Percentiles rank a stretch among this genome's conserved stretches.
Evolutionary conservation across 352 stramenopile species (phyloP).

Genomic region (Pelagophyceae sp.): DNA sequence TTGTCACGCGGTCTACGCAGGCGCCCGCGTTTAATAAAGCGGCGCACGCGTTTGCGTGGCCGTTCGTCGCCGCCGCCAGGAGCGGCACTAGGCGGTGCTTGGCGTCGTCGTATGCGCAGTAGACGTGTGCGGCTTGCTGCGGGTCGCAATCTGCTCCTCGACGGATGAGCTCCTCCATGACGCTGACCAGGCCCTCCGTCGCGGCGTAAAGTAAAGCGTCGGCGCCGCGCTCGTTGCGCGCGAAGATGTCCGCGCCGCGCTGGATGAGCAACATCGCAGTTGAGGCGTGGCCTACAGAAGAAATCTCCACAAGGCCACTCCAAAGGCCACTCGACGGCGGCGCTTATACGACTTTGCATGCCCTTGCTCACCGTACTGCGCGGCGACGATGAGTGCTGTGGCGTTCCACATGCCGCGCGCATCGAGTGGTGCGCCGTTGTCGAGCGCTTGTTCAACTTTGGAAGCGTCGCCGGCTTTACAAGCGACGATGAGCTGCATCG

Average conservation of each 20-base stretch:
- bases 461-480: neutral
- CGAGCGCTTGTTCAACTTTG: neutral
- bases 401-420: conserved; percentile 25
- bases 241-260: conserved; percentile 15
- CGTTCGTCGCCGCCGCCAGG: conserved; percentile 14
- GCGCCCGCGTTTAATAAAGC: neutral
- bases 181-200: neutral
- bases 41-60: neutral
- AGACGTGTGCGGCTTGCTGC: neutral
- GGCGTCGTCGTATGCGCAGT: conserved; percentile 14
- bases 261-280: conserved; percentile 14
- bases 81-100: conserved; percentile 14
- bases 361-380: no score
- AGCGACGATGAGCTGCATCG: neutral
- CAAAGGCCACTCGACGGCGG: no score
- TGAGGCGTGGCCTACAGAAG: neutral
- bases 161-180: neutral
- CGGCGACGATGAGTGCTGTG: conserved; percentile 25
- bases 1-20: neutral
- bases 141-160: neutral
- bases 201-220: conserved; percentile 13
- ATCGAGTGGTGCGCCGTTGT: neutral
- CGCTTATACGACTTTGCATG: no score
- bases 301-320: no score
- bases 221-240: conserved; percentile 22